phyloP scores from a whole-genome alignment of 352 stramenopile genomes.

The Phytophthora constricta region DNA sequence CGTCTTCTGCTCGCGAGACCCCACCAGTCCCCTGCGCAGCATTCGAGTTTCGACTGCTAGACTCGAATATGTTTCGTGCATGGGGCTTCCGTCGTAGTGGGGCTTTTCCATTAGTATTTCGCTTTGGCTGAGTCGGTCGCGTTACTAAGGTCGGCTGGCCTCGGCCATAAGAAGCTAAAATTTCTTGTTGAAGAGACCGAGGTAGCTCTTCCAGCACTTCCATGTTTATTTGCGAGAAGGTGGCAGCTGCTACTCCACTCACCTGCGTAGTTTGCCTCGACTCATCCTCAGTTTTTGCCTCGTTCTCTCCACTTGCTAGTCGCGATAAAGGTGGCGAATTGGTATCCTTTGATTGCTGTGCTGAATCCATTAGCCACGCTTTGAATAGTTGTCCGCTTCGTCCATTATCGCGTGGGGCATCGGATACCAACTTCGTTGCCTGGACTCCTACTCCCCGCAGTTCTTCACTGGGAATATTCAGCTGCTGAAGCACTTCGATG shows the following conservation, averaged over 20 bases:
- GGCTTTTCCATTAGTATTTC: constrained; percentile 40
- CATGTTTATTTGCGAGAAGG: constrained; percentile 73
- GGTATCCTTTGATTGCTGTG: constrained; percentile 9
- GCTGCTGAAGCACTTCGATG: constrained; percentile 67
- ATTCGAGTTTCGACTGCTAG: constrained; percentile 19
- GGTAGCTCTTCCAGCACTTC: constrained; percentile 68
- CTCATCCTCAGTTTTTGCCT: constrained; percentile 25
- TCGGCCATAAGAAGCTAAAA: constrained; percentile 48
- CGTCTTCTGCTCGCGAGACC: constrained; percentile 23
- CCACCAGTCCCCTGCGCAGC: background rate
- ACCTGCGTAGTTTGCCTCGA: background rate
- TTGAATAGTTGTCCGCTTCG: constrained; percentile 56
- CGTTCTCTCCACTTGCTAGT: background rate
- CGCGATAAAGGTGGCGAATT: background rate
- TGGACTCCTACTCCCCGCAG: constrained; percentile 80
- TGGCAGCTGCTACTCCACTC: constrained; percentile 18
- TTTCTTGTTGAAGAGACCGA: constrained; percentile 56
- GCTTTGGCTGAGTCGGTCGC: constrained; percentile 16
- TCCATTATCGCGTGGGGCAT: constrained; percentile 19
- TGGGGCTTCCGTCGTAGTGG: constrained; percentile 26
- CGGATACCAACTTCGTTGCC: constrained; percentile 68
- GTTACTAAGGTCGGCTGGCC: constrained; percentile 7
- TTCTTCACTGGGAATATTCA: constrained; percentile 66
- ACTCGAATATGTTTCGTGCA: constrained; percentile 45
- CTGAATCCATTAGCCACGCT: constrained; percentile 54